phyloP scores from a whole-genome alignment of 108 stramenopile genomes.

The Nannochloropsis salina region DNA sequence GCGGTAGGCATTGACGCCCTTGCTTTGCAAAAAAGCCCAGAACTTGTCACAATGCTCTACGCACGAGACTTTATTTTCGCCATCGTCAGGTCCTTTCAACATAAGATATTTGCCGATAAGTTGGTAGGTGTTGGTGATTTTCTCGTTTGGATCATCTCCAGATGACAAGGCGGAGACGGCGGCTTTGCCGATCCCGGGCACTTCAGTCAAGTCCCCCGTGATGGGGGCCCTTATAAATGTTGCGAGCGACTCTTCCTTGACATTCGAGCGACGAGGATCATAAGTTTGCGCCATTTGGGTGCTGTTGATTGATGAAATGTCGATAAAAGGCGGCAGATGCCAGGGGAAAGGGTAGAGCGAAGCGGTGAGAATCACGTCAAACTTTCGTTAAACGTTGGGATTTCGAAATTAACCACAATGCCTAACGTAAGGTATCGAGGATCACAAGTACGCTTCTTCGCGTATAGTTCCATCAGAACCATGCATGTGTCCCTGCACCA shows the following conservation, averaged over 20 bases:
- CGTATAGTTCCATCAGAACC: no score
- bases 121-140: slow-evolving; percentile 53
- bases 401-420: no score
- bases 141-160: slow-evolving; percentile 40
- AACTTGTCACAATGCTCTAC: slow-evolving; percentile 89
- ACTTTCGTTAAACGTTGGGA: no score
- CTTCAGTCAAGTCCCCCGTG: slow-evolving; percentile 45
- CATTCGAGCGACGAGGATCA: slow-evolving; percentile 44
- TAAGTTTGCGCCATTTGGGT: slow-evolving; percentile 31
- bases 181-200: slow-evolving; percentile 40
- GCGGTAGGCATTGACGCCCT: slow-evolving; percentile 75
- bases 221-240: slow-evolving; percentile 45
- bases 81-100: slow-evolving; percentile 78
- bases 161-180: slow-evolving; percentile 34
- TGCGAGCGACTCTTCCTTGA: slow-evolving; percentile 44
- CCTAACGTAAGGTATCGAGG: no score
- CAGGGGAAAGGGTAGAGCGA: no score
- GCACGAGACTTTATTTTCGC: slow-evolving; percentile 55
- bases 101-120: slow-evolving; percentile 68
- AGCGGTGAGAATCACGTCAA: no score
- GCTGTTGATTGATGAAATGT: neutral
- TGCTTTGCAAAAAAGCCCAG: slow-evolving; percentile 77
- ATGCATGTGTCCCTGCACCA: no score
- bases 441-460: no score
- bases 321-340: no score